Conservation (phyloP, 2,329 filamentous ascomycete species). For the Teratosphaeria pseudoeucalypti region DNA sequence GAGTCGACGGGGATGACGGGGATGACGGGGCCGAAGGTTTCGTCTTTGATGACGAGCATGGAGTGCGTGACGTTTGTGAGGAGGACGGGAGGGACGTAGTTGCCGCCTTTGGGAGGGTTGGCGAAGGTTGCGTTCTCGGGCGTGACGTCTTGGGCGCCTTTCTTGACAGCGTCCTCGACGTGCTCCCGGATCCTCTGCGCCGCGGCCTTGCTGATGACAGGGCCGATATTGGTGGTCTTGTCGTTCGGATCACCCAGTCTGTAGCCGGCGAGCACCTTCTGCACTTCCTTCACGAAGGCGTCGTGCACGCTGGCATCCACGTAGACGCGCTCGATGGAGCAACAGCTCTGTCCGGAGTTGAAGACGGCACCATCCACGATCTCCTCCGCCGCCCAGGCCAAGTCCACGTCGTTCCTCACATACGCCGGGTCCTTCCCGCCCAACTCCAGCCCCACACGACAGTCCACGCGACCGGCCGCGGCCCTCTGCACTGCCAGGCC, state of each 20-base stretch:
- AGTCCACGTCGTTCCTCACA: constrained; percentile 72
- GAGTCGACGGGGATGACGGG: constrained; percentile 75
- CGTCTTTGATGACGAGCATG: constrained; percentile 84
- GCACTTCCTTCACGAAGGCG: constrained; percentile 65
- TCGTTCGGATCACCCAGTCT: constrained; percentile 81
- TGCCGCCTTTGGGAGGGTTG: constrained; percentile 63
- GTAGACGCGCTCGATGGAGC: constrained; percentile 83
- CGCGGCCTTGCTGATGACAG: constrained; percentile 73
- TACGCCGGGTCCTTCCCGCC: constrained; percentile 95
- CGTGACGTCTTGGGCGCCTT: constrained; percentile 75
- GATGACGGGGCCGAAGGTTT: constrained; percentile 91
- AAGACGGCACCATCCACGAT: constrained; percentile 95
- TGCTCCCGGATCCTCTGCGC: constrained; percentile 68
- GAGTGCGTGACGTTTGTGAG: constrained; percentile 67
- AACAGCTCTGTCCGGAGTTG: constrained; percentile 98
- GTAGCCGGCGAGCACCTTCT: constrained; percentile 68
- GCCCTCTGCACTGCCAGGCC: constrained; percentile 78
- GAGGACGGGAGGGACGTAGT: constrained; percentile 80
- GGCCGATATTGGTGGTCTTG: constrained; percentile 69
- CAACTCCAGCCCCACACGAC: constrained; percentile 80
- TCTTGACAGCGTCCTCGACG: constrained; percentile 68
- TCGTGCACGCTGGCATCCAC: constrained; percentile 80
- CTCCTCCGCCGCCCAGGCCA: constrained; percentile 84
- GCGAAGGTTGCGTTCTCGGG: constrained; percentile 71
- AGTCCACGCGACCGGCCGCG: constrained; percentile 65